Conservation (phyloP, 1,284 basidiomycete species). For the Leccinum pachyderme region DNA sequence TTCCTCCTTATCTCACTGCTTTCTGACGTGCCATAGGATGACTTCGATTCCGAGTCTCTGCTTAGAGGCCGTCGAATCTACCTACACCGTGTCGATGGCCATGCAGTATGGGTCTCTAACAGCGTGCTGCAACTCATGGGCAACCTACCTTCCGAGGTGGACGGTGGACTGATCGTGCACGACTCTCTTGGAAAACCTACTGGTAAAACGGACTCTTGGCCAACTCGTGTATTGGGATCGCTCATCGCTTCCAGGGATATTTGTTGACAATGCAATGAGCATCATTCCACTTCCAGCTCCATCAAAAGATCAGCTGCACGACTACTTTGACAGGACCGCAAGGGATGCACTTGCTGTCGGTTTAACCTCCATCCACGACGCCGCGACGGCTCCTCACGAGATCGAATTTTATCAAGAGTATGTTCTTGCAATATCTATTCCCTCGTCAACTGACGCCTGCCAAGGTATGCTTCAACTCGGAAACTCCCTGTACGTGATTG, state of each 20-base stretch:
- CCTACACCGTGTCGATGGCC: conserved; percentile 75
- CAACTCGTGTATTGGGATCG: neutral
- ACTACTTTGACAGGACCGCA: conserved; percentile 64
- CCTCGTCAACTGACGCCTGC: conserved; percentile 1
- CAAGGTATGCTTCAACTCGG: conserved; percentile 57
- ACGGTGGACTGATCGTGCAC: conserved; percentile 77
- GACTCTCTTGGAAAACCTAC: conserved; percentile 66
- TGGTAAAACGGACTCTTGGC: conserved; percentile 42
- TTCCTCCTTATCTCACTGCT: neutral
- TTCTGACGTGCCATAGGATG: conserved; percentile 40
- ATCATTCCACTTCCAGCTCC: conserved; percentile 65
- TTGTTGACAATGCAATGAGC: conserved; percentile 73
- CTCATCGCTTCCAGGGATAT: conserved; percentile 46
- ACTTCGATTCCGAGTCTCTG: conserved; percentile 60
- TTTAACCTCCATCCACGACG: conserved; percentile 84
- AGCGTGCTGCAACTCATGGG: conserved; percentile 63
- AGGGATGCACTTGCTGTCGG: conserved; percentile 71
- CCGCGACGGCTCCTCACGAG: conserved; percentile 50
- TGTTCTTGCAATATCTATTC: conserved; percentile 14
- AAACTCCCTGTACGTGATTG: conserved; percentile 57
- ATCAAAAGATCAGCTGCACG: conserved; percentile 54
- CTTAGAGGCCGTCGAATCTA: conserved; percentile 67
- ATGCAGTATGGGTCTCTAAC: conserved; percentile 83
- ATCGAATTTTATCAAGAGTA: conserved; percentile 70
- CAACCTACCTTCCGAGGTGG: conserved; percentile 52